Percentiles rank a stretch among this genome's conserved stretches.
phyloP scores from a whole-genome alignment of 768 basidiomycete species.

The Leccinellum rugosiceps region DNA sequence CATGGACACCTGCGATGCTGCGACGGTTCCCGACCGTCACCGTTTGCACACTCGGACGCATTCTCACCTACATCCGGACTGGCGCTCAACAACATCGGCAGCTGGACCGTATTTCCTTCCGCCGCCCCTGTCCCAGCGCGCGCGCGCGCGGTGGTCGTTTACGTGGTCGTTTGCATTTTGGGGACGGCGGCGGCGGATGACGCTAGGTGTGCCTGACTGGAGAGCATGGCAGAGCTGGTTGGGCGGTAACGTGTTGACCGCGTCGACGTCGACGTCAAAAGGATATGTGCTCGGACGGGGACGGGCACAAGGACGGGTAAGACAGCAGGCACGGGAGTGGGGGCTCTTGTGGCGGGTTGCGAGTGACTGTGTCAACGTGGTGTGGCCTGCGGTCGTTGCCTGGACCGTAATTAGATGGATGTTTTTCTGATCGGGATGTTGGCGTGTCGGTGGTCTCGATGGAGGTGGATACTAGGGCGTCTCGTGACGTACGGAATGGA shows the following conservation, averaged over 20 bases:
- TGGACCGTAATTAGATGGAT: slow-evolving; percentile 30
- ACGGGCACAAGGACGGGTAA: slow-evolving; percentile 4
- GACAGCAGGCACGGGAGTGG: slow-evolving; percentile 15
- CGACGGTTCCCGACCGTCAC: neutral
- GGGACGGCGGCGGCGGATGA: slow-evolving; percentile 54
- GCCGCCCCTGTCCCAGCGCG: slow-evolving; percentile 30
- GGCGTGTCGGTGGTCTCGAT: neutral
- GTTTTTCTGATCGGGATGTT: slow-evolving; percentile 19
- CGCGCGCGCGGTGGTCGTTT: slow-evolving; percentile 27
- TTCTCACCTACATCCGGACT: neutral
- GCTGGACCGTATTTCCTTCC: slow-evolving; percentile 37
- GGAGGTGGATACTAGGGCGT: no score
- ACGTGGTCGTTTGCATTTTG: slow-evolving; percentile 55
- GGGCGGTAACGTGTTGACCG: neutral
- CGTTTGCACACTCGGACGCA: neutral
- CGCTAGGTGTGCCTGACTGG: slow-evolving; percentile 41
- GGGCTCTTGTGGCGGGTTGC: slow-evolving; percentile 35
- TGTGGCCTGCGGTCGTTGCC: slow-evolving; percentile 23
- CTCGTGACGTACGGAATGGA: no score
- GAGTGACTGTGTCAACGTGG: slow-evolving; percentile 37
- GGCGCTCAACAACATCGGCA: neutral
- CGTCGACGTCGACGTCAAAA: slow-evolving; percentile 5
- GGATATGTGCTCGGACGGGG: slow-evolving; percentile 10
- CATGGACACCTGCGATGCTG: neutral
- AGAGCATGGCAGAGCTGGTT: slow-evolving; percentile 14